Evolutionary conservation across 1,139 yeast species (phyloP), one percentile per base, ranked within the genome.

Genomic region (Kodamaea derodonti): DNA sequence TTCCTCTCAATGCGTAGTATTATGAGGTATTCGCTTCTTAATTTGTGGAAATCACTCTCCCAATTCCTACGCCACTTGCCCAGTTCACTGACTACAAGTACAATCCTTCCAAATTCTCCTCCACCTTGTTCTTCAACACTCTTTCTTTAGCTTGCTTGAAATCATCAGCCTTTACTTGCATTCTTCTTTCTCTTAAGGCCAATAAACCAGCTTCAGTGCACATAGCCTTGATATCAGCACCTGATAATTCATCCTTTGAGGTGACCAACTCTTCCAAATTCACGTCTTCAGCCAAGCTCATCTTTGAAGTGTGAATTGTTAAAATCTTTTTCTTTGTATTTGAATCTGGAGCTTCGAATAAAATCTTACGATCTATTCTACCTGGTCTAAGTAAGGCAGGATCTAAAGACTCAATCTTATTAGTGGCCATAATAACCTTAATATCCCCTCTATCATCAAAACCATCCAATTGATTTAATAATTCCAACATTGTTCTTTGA

Each of bases 361-460:
- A 70, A 54, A 94, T 94, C 72, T 94, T 94, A 56, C 98, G 79
- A 62, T 94, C 99, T 56, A 94, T 92, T 74, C 99, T 84, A 32
- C 99, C 99, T 0, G 99, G 99, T 65, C 99, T 82, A 50, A 94
- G 88, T 56, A 92, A 76, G 5, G 99, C 99, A 5, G 98, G 98
- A 62, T 94, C 99, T 52, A 94, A 74, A 18, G 88, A 77, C 62
- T 92, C 98, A 51, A 92, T 90, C 59, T 84, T 90, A 65, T 94
- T 94, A 13, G 99, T 94, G 14, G 99, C 99, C 98, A 94, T 92
- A 45, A 94, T 88, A 29, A 94, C 98, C 70, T 94, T 94, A 46
- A 94, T 95, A 56, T 92, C 98, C 35, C 97, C 97, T 54, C 97
- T 77, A 61, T 90, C 97, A 58, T 94, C 98, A 58, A 94, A 94